Evolutionary conservation across 108 stramenopile species (phyloP).

Genomic region (Cyclotella distinguenda): DNA sequence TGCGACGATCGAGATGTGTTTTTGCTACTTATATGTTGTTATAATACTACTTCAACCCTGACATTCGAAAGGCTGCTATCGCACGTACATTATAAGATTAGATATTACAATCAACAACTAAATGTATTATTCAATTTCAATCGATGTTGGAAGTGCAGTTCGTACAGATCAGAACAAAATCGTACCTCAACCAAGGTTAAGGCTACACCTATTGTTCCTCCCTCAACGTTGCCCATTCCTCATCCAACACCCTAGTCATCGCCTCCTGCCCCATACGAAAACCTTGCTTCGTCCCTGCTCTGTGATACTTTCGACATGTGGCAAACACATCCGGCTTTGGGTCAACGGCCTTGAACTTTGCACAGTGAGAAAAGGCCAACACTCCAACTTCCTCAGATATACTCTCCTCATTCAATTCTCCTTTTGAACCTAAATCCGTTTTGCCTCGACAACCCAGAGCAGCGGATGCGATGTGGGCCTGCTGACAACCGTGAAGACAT

Average conservation of each 20-base stretch:
- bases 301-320: constrained; percentile 41
- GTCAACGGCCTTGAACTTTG: constrained; percentile 35
- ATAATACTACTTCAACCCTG: too few species aligned
- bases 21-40: too few species aligned
- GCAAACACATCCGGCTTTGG: constrained; percentile 46
- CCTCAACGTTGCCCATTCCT: constrained; percentile 24
- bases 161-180: too few species aligned
- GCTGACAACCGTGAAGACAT: constrained; percentile 42
- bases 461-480: constrained; percentile 38
- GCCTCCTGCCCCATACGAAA: constrained; percentile 28
- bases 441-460: constrained; percentile 33
- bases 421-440: not conserved
- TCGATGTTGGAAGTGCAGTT: too few species aligned
- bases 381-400: constrained; percentile 32
- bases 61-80: too few species aligned
- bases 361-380: constrained; percentile 37
- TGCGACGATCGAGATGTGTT: too few species aligned
- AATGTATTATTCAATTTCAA: too few species aligned
- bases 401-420: constrained; percentile 24
- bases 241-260: constrained; percentile 30
- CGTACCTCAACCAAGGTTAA: too few species aligned
- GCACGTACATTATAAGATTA: too few species aligned
- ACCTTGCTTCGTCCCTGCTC: constrained; percentile 38
- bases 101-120: too few species aligned
- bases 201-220: constrained; percentile 2